phyloP scores from a whole-genome alignment of 306 rosid genomes.

The Prunus armeniaca region DNA sequence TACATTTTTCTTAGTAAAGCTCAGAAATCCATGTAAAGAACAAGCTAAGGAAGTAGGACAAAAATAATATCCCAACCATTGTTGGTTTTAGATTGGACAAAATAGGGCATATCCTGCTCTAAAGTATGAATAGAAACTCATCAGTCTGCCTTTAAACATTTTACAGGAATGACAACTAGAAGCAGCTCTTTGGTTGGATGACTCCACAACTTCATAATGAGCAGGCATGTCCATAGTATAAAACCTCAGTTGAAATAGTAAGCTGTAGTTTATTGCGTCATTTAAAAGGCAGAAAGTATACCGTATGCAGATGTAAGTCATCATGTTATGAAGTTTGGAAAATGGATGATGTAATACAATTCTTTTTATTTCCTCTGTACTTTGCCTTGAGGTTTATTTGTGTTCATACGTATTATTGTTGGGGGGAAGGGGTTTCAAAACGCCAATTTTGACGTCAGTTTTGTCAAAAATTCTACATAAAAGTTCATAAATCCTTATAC shows the following conservation, averaged over 20 bases:
- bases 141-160: background rate
- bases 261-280: background rate
- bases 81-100: background rate
- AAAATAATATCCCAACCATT: background rate
- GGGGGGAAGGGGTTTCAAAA: background rate
- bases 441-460: background rate
- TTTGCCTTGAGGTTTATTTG: background rate
- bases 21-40: background rate
- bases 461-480: no score
- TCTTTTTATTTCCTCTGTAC: background rate
- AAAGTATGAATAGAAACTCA: background rate
- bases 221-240: background rate
- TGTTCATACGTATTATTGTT: no score
- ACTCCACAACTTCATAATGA: background rate
- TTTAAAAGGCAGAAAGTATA: background rate
- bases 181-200: constrained; percentile 3
- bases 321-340: background rate
- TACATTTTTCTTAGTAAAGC: background rate
- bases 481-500: no score
- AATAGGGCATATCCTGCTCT: background rate
- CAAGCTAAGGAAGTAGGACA: background rate
- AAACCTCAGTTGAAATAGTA: background rate
- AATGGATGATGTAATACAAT: background rate
- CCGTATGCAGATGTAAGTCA: background rate
- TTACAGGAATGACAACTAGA: background rate